These are phyloP conservation scores for Garcia nutans DNA, from an alignment of 345 rosid species.

Conservation along the genomic window DNA sequence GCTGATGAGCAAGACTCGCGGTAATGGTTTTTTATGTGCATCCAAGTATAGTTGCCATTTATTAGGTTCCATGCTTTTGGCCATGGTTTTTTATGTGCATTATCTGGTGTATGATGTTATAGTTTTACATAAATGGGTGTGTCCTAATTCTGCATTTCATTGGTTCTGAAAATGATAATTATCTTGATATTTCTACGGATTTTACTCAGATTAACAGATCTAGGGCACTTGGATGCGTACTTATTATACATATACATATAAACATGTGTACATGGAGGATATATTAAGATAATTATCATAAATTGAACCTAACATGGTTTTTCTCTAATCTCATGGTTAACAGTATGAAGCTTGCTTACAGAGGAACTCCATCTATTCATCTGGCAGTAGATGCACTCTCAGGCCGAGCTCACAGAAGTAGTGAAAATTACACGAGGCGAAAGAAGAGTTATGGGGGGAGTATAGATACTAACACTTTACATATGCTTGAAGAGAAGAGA, in stretches of 20 bases:
- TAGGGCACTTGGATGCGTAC: not conserved
- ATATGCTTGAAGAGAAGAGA: conserved; percentile 81
- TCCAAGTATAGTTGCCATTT: not conserved
- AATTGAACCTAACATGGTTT: conserved; percentile 28
- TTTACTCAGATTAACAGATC: not conserved
- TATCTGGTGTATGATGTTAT: not conserved
- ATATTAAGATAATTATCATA: not conserved
- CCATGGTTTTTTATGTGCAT: no score
- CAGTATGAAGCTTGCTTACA: conserved; percentile 40
- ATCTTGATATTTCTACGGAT: not conserved
- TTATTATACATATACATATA: not conserved
- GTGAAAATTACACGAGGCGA: conserved; percentile 47
- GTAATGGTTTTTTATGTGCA: conserved; percentile 40
- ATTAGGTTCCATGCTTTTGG: not conserved
- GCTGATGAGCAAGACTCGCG: conserved; percentile 42
- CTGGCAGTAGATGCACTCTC: conserved; percentile 46
- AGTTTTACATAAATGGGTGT: not conserved
- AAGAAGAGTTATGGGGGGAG: conserved; percentile 59
- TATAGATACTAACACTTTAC: conserved; percentile 69
- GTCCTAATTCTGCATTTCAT: not conserved
- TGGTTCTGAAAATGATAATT: not conserved
- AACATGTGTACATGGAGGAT: not conserved
- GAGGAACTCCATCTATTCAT: conserved; percentile 40
- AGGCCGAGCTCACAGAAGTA: conserved; percentile 42
- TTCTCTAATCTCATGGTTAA: conserved; percentile 19